Evolutionary conservation across 345 rosid genomes (phyloP), one percentile per base, ranked within the genome.

Genomic region (Eucalyptus marginata): DNA sequence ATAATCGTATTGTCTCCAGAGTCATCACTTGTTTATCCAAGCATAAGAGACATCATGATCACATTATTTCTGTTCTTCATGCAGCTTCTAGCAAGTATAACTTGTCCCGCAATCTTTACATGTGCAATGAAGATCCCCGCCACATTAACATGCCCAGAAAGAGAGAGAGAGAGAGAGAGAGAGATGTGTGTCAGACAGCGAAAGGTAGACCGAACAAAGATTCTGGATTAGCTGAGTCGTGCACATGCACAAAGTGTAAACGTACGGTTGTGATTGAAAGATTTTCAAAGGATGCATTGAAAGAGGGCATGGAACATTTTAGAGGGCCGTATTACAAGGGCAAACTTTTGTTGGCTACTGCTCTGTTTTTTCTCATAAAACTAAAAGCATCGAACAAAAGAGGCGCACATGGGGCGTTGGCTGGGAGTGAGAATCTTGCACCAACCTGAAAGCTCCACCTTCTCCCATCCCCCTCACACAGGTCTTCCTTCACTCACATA

Each of bases 371-470:
- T 86, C 29, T 33, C 31, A 86, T 87, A 87, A 62, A 91, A 87
- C 89, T 10, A 76, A 36, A 76, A 76, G 47, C 47, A 76, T 76
- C 47, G 47, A 91, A 86, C 31, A 36, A 50, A 33, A 56, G 36
- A 49, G n/a, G 88, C 92, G 90, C 93, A 91, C 92, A 76, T 76
- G 84, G 94, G 87, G 58, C 24, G 89, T 80, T 86, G 83, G 90
- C 64, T 64, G 89, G 59, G 12, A 86, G 83, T 4, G 86, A 80
- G 91, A 90, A 81, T 90, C 94, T 52, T 90, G 17, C 50, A 88
- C 90, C 93, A 92, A 93, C 90, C 88, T 87, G 88, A 91, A 89
- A 86, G 68, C 88, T 89, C 89, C 88, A 87, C 83, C 86, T 88
- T 86, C 87, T 87, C 88, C 88, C 88, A 58, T 86, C 88, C 40